Conservation (phyloP, 2,329 filamentous ascomycete species). For the Cercospora beticola region DNA sequence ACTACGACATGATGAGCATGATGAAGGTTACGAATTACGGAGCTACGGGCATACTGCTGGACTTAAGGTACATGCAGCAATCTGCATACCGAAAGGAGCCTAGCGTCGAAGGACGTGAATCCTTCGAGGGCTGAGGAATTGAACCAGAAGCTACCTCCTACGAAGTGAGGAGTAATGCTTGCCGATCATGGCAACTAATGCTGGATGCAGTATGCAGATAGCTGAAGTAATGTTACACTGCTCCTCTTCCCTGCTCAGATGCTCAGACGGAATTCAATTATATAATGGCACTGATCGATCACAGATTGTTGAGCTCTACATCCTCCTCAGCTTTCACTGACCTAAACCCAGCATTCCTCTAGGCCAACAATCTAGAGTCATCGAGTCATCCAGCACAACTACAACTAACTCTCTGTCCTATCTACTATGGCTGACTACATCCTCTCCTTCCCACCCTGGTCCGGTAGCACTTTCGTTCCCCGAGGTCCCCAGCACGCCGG, state of each 20-base stretch:
- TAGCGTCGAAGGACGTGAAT: background rate
- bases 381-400: background rate
- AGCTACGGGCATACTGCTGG: background rate
- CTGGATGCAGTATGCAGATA: background rate
- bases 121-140: background rate
- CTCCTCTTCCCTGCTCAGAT: background rate
- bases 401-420: background rate
- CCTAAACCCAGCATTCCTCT: background rate
- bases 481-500: slow-evolving; percentile 1
- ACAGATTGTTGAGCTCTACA: background rate
- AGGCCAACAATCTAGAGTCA: background rate
- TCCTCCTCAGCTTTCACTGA: background rate
- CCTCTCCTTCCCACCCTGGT: background rate
- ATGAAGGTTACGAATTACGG: background rate
- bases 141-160: background rate
- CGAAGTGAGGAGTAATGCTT: background rate
- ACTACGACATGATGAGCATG: background rate
- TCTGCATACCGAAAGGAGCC: slow-evolving; percentile 2
- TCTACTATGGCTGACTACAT: background rate
- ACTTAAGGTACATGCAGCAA: background rate
- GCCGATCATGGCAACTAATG: background rate
- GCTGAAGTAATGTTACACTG: background rate
- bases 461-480: slow-evolving; percentile 5
- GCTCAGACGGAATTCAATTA: background rate
- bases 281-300: background rate